Percentiles rank a stretch among this genome's conserved stretches.
phyloP scores from a whole-genome alignment of 371 early-diverging fungal genomes.

The Rhizopus stolonifer region DNA sequence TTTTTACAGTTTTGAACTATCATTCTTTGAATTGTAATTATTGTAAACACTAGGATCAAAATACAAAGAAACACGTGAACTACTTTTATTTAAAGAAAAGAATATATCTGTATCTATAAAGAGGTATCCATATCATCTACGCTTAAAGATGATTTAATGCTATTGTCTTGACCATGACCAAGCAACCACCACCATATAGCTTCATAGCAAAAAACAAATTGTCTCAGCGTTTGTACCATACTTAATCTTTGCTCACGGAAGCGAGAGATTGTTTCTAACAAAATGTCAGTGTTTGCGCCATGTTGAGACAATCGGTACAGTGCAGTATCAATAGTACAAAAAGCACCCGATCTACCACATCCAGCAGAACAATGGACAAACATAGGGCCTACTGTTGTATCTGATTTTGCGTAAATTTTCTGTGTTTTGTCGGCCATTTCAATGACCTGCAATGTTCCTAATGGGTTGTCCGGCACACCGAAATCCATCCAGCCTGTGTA shows the following conservation, averaged over 20 bases:
- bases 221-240: constrained; percentile 88
- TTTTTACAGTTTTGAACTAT: too few species aligned
- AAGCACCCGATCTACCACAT: constrained; percentile 95
- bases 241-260: constrained; percentile 81
- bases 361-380: constrained; percentile 98
- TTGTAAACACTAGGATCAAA: too few species aligned
- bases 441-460: constrained; percentile 59
- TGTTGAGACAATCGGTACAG: constrained; percentile 29
- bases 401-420: background rate
- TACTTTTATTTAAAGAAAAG: background rate
- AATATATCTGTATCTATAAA: constrained; percentile 7
- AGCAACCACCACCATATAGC: constrained; percentile 67
- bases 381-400: constrained; percentile 59
- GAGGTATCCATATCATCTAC: constrained; percentile 17
- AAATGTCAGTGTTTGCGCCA: constrained; percentile 44
- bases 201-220: constrained; percentile 91
- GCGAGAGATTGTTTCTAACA: constrained; percentile 64
- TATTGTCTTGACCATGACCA: constrained; percentile 24
- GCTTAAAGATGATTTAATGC: background rate
- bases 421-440: constrained; percentile 61
- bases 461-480: constrained; percentile 69
- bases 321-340: constrained; percentile 81
- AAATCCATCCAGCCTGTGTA: constrained; percentile 93
- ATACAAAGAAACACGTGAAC: too few species aligned
- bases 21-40: too few species aligned